Conservation (phyloP, 768 basidiomycete genomes). For the Termitomyces sp. region DNA sequence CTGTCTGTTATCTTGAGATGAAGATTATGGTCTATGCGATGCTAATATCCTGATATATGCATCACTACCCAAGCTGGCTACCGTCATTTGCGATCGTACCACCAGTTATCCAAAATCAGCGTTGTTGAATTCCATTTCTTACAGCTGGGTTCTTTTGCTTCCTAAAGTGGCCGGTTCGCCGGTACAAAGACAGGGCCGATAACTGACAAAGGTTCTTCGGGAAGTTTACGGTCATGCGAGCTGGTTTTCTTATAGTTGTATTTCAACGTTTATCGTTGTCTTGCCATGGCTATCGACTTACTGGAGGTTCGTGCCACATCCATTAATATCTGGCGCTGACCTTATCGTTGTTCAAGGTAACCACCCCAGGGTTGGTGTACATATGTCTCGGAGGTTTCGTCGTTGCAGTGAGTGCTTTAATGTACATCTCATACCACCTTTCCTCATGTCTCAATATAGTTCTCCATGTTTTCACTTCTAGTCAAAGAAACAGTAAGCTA, state of each 20-base stretch:
- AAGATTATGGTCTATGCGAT: no score
- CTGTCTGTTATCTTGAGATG: no score
- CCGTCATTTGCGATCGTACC: no score
- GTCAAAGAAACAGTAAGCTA: conserved; percentile 71
- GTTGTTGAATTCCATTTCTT: no score
- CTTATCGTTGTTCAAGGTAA: conserved; percentile 38
- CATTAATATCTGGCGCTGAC: conserved; percentile 12
- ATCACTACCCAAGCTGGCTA: no score
- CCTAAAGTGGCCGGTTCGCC: not conserved
- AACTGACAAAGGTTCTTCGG: no score
- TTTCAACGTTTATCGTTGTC: no score
- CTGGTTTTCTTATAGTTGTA: no score
- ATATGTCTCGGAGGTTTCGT: conserved; percentile 56
- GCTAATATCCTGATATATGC: no score
- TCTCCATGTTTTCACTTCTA: conserved; percentile 79
- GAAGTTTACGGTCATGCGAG: no score
- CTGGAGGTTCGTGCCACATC: conserved; percentile 30
- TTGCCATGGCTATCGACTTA: conserved; percentile 15
- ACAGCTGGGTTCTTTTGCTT: no score
- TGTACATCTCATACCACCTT: not conserved
- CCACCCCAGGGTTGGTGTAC: conserved; percentile 53
- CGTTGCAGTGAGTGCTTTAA: conserved; percentile 13
- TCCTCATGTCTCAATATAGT: conserved; percentile 40
- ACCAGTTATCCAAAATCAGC: no score
- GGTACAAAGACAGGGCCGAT: not conserved